Conservation (phyloP, 2,329 filamentous ascomycete species). For the Coniella vitis region DNA sequence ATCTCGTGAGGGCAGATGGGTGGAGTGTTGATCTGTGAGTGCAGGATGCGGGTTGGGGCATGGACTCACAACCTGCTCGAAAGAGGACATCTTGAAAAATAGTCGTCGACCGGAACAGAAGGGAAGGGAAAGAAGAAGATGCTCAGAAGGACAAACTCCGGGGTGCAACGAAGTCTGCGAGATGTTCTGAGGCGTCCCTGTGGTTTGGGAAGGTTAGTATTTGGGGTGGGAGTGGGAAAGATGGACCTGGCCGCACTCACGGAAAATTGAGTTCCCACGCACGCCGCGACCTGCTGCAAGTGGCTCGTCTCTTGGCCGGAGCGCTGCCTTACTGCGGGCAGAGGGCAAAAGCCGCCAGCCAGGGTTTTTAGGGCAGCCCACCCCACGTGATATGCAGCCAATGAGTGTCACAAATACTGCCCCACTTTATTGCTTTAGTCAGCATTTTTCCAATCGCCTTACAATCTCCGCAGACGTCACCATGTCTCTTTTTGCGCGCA, state of each 20-base stretch:
- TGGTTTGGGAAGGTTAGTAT: conserved; percentile 12
- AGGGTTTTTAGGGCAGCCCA: conserved; percentile 5
- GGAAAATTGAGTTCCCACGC: conserved; percentile 12
- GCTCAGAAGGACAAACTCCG: conserved; percentile 17
- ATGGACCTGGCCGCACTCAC: background rate
- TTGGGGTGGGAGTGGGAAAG: conserved; percentile 11
- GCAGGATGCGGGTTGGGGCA: conserved; percentile 6
- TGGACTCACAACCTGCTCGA: conserved; percentile 63
- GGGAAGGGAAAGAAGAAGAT: conserved; percentile 20
- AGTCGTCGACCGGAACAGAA: conserved; percentile 19
- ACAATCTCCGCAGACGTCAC: too few species aligned
- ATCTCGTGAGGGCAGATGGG: background rate
- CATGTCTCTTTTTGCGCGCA: too few species aligned
- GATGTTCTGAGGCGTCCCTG: conserved; percentile 15
- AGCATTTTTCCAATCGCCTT: too few species aligned
- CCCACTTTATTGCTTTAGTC: background rate
- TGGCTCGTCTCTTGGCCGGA: background rate
- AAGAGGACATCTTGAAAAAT: conserved; percentile 26
- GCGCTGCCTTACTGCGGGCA: background rate
- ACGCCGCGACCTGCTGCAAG: conserved; percentile 1
- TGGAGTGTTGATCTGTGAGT: background rate
- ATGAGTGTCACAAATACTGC: background rate
- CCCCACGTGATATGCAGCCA: conserved; percentile 4
- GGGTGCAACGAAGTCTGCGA: conserved; percentile 11
- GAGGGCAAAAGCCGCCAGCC: background rate